Percentiles rank a stretch among this genome's conserved stretches.
Evolutionary conservation across 306 rosid species (phyloP).

Genomic region (Vicia faba): DNA sequence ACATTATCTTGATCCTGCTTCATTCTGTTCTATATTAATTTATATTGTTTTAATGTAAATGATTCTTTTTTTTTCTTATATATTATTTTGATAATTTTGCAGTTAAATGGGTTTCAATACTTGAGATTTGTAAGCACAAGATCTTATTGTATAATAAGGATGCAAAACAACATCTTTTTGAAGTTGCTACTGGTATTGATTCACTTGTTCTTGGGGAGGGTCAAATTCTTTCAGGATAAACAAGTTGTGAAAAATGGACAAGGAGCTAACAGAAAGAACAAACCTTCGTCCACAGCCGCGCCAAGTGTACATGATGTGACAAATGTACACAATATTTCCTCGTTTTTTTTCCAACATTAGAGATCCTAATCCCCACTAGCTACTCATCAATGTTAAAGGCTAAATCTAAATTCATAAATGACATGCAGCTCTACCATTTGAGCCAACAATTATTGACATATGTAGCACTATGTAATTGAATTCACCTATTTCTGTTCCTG

Average conservation of each 20-base stretch:
- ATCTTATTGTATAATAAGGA: constrained; percentile 61
- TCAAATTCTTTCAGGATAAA: constrained; percentile 89
- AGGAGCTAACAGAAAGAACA: constrained; percentile 41
- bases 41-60: background rate
- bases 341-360: no score
- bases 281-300: no score
- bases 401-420: background rate
- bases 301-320: no score
- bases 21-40: background rate
- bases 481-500: background rate
- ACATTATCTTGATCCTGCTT: background rate
- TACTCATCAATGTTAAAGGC: no score
- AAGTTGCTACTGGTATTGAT: constrained; percentile 75
- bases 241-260: constrained; percentile 88
- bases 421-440: background rate
- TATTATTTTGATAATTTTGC: constrained; percentile 34
- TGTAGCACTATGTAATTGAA: background rate
- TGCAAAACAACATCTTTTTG: constrained; percentile 78
- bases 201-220: constrained; percentile 97
- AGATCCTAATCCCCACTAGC: no score
- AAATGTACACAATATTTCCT: no score
- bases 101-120: constrained; percentile 73
- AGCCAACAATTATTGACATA: background rate
- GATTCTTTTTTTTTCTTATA: background rate
- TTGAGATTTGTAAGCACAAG: constrained; percentile 61